These are phyloP conservation scores for Paraglomus brasilianum DNA, from an alignment of 192 early-diverging fungal genomes.

Conservation along the genomic window DNA sequence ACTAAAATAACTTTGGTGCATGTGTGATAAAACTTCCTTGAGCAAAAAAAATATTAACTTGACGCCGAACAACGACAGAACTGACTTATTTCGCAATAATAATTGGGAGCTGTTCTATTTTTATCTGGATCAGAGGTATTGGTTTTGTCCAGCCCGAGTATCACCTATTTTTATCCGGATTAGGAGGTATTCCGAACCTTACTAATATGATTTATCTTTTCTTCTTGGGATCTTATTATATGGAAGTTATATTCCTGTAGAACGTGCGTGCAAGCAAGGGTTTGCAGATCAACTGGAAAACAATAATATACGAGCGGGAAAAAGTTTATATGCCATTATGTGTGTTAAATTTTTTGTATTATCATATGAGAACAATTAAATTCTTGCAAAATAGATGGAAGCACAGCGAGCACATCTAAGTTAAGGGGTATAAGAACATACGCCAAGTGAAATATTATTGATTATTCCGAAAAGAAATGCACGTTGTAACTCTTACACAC, in stretches of 20 bases:
- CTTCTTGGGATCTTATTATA: too few relatives aligned
- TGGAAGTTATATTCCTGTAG: constrained; percentile 12
- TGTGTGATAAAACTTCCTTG: too few relatives aligned
- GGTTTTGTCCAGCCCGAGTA: too few relatives aligned
- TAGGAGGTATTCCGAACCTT: too few relatives aligned
- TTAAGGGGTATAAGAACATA: background rate
- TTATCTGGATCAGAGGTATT: too few relatives aligned
- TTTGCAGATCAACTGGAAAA: constrained; percentile 7
- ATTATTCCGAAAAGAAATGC: background rate
- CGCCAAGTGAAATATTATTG: background rate
- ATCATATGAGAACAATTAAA: constrained; percentile 19
- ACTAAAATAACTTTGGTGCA: too few relatives aligned
- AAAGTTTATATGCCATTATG: background rate
- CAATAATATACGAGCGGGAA: constrained; percentile 3
- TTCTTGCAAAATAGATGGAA: constrained; percentile 13
- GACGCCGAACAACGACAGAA: too few relatives aligned
- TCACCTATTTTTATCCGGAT: too few relatives aligned
- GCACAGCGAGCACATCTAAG: background rate
- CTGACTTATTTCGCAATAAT: too few relatives aligned
- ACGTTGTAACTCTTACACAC: background rate
- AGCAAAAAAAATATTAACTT: too few relatives aligned
- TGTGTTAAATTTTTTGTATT: constrained; percentile 10
- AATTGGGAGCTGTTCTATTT: too few relatives aligned
- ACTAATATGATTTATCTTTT: too few relatives aligned
- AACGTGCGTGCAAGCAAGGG: background rate